Evolutionary conservation across 2,329 filamentous ascomycete genomes (phyloP).

Genomic region (Cercospora sp.): DNA sequence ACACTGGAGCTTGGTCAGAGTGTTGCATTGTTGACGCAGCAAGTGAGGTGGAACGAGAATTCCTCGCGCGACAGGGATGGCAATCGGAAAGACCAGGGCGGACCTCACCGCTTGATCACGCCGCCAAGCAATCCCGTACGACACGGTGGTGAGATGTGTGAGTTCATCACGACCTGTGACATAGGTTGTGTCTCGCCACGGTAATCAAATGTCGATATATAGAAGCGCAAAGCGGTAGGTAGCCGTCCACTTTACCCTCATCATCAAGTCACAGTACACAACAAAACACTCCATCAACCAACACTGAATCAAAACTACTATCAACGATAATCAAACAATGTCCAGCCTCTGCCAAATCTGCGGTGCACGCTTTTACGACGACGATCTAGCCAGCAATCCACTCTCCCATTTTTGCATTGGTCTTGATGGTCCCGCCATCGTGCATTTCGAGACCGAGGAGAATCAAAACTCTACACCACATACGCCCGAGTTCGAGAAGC

Average conservation of each 20-base stretch:
- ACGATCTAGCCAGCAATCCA: constrained; percentile 8
- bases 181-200: constrained; percentile 4
- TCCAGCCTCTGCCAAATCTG: constrained; percentile 18
- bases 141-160: constrained; percentile 6
- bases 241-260: background rate
- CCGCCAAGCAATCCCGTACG: background rate
- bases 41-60: constrained; percentile 3
- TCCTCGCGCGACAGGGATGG: constrained; percentile 1
- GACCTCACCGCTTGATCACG: constrained; percentile 2
- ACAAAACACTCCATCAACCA: background rate
- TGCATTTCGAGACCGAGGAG: constrained; percentile 5
- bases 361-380: constrained; percentile 13
- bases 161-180: background rate
- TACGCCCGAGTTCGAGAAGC: constrained; percentile 16
- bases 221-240: background rate
- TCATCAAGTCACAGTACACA: background rate
- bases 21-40: background rate
- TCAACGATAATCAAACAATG: constrained; percentile 10
- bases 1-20: background rate
- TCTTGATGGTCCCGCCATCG: constrained; percentile 16
- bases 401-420: constrained; percentile 16
- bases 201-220: background rate
- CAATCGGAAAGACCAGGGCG: constrained; percentile 6
- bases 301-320: background rate
- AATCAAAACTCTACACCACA: background rate